Percentiles rank a stretch among this genome's conserved stretches.
phyloP scores from a whole-genome alignment of 164 flowering plant species.

The Vitis rupestris region DNA sequence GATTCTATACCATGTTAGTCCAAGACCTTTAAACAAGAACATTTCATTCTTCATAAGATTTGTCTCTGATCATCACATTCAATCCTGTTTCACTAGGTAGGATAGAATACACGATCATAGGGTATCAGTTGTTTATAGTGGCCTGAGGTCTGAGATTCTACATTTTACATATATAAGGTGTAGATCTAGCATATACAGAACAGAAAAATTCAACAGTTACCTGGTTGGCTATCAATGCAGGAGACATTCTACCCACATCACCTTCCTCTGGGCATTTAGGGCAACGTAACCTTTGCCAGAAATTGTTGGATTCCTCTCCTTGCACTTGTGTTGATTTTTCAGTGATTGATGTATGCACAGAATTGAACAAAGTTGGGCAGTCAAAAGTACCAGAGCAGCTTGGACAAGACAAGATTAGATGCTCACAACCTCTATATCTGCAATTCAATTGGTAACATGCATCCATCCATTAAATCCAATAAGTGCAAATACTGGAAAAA shows the following conservation, averaged over 20 bases:
- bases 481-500: neutral
- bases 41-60: no score
- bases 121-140: no score
- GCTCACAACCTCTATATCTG: constrained; percentile 86
- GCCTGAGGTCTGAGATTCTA: neutral
- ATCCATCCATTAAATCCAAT: neutral
- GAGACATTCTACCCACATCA: constrained; percentile 57
- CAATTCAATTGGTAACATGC: constrained; percentile 16
- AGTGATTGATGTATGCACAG: constrained; percentile 29
- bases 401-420: constrained; percentile 79
- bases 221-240: constrained; percentile 85
- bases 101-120: no score
- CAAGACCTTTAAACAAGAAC: no score
- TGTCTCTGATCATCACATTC: no score
- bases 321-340: constrained; percentile 28
- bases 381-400: constrained; percentile 77
- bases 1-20: neutral
- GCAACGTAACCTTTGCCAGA: constrained; percentile 73
- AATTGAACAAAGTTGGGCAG: constrained; percentile 68
- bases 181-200: neutral
- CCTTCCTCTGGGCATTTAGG: constrained; percentile 78
- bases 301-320: constrained; percentile 36
- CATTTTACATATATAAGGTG: neutral
- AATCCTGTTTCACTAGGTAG: no score
- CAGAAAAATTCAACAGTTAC: constrained; percentile 30